Percentiles rank a stretch among this genome's conserved stretches.
Evolutionary conservation across 345 rosid genomes (phyloP).

Genomic region (Rhodamnia rubescens): DNA sequence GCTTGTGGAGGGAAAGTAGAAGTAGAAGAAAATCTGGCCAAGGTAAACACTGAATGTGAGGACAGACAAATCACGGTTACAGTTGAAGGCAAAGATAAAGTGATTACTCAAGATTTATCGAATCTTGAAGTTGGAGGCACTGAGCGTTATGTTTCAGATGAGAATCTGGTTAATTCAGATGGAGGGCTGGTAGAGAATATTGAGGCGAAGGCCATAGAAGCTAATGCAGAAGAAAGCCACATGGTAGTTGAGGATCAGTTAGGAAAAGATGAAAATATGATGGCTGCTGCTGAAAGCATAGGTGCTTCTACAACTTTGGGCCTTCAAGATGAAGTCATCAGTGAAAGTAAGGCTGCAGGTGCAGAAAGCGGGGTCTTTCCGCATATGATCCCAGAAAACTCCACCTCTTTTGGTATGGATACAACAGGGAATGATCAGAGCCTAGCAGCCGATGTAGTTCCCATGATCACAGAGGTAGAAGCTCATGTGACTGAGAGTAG

Average conservation of each 20-base stretch:
- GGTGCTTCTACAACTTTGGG: neutral
- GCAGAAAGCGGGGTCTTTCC: neutral
- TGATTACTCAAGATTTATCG: neutral
- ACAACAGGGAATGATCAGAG: neutral
- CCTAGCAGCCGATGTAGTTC: neutral
- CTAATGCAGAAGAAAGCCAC: neutral
- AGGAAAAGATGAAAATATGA: neutral
- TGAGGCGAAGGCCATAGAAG: neutral
- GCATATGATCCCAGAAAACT: neutral
- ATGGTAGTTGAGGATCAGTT: neutral
- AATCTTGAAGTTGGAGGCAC: neutral
- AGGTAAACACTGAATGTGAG: neutral
- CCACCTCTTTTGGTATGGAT: neutral
- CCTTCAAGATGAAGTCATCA: neutral
- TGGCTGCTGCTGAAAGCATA: neutral
- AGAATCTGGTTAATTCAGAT: neutral
- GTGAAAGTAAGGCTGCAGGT: neutral
- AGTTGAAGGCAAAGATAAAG: constrained; percentile 2
- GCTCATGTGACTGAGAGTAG: neutral
- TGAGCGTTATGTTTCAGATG: neutral
- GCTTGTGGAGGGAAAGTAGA: constrained; percentile 1
- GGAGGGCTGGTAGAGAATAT: neutral
- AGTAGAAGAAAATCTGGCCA: neutral
- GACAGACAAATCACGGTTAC: neutral
- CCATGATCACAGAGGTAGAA: neutral